Base-by-base conservation (phyloP, 108 stramenopile species). In the Cyclostephanos invisitatus region DNA sequence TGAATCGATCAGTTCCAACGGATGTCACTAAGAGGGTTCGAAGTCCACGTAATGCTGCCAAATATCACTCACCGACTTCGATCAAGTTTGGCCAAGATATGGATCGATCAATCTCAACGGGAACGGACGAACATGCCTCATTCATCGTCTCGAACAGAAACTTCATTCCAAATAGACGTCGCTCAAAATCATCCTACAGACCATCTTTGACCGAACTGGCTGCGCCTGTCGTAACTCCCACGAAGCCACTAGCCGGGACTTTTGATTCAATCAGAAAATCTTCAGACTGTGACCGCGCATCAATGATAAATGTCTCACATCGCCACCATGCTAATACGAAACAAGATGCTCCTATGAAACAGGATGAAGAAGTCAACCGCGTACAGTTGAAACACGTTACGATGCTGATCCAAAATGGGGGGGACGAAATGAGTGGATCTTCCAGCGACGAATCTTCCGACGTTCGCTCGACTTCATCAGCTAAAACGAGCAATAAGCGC, bases 211-310 rank as follows among this genome's bases (percentile, higher is more conserved):
- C 42, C 10, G 46, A 7, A 21, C 22, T 46, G 64, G 42, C 22
- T 8, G 38, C 22, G 24, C 64, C 64, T 22, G 64, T 65, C 25
- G 64, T 65, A 15, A 65, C 64, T 51, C 64, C 64, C 17, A 40
- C 22, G 35, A 65, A 65, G 48, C 46, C 21, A 51, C 42, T 47
- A 36, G 48, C 48, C n/a, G 38, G 20, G 24, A 20, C n/a, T n/a
- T 6, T 10, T 32, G 64, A 32, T 6, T 5, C 15, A 5, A 3
- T 42, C 29, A 50, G 7, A 0, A 29, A 47, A 15, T 5, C 24
- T 48, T 22, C 48, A 32, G 29, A 17, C 8, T n/a, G 3, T 49
- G 22, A 48, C 29, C 18, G 32, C 5, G 17, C 47, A 15, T 56
- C 55, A 4, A 36, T 36, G 3, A 7, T 38, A 4, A 42, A 17